Evolutionary conservation across 208 protist species (phyloP), one percentile per base, ranked within the genome.

Genomic region (Leptomonas seymouri): DNA sequence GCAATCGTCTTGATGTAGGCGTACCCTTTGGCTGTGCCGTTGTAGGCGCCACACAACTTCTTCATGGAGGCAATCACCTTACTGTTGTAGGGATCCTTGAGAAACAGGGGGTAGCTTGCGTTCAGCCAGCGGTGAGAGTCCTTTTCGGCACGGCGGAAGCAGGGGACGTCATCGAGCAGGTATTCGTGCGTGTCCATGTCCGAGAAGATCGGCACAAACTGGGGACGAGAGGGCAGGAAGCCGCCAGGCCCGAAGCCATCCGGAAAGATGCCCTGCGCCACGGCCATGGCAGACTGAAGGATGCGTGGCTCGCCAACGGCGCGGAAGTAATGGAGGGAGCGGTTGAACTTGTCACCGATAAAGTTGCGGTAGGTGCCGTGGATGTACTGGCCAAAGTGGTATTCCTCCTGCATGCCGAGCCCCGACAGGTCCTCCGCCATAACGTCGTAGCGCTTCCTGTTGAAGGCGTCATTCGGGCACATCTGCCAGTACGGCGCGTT

Each of bases 141-240:
- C 15, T 61, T 65, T 72, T 90, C 86, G 11, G 86, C 89, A n/a
- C 86, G 84, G 50, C 81, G 75, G 63, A 93, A 93, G 77, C 89
- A 94, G 36, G 89, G 89, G 23, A 94, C 86, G 49, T 94, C 85
- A 75, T 94, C 86, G 45, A 94, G 77, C 30, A 94, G 79, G 66
- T 93, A 94, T 74, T 94, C 89, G 66, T 94, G 89, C 49, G 86
- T 91, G 72, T 93, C 83, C 89, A 94, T 92, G 60, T 94, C 89
- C 2, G 86, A 87, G 67, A 93, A 94, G 56, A 94, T 75, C 36
- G 89, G 89, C 23, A 93, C 83, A 75, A 93, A 94, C 63, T 94
- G 89, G 5, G 89, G 89, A 3, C 82, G 82, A 1, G 75, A 74
- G 12, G 89, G 89, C 53, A 94, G 72, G 70, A 80, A 91, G 21